A percentile compares a stretch with the other conserved stretches of the same genome.
Evolutionary conservation across 768 basidiomycete genomes (phyloP).

Genomic region (Mycena albidolilacea): DNA sequence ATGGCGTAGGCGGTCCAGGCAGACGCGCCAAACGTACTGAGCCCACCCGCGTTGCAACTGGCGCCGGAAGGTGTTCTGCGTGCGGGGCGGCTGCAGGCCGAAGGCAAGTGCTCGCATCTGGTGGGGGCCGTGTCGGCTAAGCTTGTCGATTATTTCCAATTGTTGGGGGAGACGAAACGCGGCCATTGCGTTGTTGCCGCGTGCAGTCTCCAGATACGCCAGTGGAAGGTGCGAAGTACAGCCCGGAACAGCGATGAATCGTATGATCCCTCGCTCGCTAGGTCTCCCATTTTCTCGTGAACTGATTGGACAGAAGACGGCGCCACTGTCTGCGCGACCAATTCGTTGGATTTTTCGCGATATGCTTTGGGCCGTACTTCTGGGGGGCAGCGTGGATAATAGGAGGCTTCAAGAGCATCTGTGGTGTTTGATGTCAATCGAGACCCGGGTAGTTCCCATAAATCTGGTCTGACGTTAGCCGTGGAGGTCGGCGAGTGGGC

Average conservation of each 20-base stretch:
- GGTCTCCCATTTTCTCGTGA: constrained; percentile 33
- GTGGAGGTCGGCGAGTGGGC: too few relatives aligned
- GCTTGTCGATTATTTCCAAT: too few relatives aligned
- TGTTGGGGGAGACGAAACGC: too few relatives aligned
- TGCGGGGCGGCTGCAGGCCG: too few relatives aligned
- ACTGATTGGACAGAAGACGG: constrained; percentile 15
- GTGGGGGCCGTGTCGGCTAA: too few relatives aligned
- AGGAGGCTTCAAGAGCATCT: constrained; percentile 59
- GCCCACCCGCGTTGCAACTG: too few relatives aligned
- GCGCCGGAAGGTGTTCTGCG: too few relatives aligned
- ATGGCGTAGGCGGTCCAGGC: too few relatives aligned
- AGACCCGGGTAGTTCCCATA: constrained; percentile 64
- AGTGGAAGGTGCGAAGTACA: constrained; percentile 61
- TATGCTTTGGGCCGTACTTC: constrained; percentile 58
- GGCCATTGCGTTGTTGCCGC: too few relatives aligned
- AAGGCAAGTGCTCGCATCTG: too few relatives aligned
- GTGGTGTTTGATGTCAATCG: constrained; percentile 57
- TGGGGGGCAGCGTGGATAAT: constrained; percentile 66
- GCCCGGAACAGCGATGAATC: constrained; percentile 68
- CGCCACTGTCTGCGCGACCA: constrained; percentile 18
- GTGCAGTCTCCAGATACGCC: constrained; percentile 63
- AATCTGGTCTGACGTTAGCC: constrained; percentile 51
- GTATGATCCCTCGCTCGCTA: neutral
- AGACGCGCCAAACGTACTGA: too few relatives aligned
- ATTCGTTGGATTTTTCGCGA: constrained; percentile 39